Evolutionary conservation across 257 asterid species (phyloP).

Genomic region (Avicennia marina): DNA sequence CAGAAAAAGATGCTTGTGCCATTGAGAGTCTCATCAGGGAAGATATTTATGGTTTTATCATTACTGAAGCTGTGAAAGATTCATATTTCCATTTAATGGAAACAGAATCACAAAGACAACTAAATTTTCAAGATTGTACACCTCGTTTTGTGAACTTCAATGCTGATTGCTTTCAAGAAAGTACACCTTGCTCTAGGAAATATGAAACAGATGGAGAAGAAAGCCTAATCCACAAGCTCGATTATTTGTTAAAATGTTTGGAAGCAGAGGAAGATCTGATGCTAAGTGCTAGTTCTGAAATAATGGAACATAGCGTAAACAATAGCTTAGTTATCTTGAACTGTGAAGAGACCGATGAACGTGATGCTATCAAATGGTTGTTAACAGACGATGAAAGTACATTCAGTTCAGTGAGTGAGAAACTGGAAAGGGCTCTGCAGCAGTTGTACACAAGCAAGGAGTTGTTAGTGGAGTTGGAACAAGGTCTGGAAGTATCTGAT

Average conservation of each 20-base stretch:
- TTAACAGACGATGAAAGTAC: constrained; percentile 43
- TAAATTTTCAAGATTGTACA: constrained; percentile 13
- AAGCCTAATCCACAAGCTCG: constrained; percentile 29
- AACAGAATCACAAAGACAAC: constrained; percentile 5
- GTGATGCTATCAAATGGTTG: constrained; percentile 43
- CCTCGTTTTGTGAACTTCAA: constrained; percentile 21
- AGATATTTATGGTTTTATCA: constrained; percentile 30
- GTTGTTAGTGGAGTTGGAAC: constrained; percentile 37
- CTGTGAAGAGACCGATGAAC: constrained; percentile 48
- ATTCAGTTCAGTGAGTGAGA: constrained; percentile 40
- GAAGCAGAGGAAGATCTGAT: constrained; percentile 44
- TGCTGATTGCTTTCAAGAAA: constrained; percentile 11
- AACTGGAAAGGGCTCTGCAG: constrained; percentile 42
- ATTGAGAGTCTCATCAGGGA: constrained; percentile 31
- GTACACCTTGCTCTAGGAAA: constrained; percentile 25
- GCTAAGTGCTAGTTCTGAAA: constrained; percentile 31
- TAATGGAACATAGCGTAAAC: constrained; percentile 33
- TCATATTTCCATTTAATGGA: not conserved
- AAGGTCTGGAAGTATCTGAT: constrained; percentile 24
- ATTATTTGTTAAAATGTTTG: constrained; percentile 25
- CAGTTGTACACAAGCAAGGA: constrained; percentile 46
- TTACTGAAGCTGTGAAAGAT: constrained; percentile 32
- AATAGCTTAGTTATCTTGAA: constrained; percentile 34
- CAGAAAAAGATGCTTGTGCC: constrained; percentile 25
- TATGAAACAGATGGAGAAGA: constrained; percentile 31